Conservation (phyloP, 2,329 filamentous ascomycete genomes). For the Drechslerella stenobrocha region DNA sequence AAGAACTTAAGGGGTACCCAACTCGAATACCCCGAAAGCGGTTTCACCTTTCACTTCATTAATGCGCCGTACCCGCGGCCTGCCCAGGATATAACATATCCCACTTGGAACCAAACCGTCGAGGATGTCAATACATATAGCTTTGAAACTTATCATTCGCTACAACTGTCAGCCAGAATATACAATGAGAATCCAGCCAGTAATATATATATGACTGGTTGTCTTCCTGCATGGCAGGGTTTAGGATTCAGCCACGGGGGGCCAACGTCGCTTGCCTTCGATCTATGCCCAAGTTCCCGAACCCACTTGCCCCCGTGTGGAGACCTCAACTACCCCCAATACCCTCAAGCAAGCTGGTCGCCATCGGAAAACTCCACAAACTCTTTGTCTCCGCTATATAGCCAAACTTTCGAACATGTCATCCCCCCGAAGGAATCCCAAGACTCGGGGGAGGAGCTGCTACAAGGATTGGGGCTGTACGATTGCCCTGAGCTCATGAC, state of each 20-base stretch:
- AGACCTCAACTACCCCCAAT: conserved; percentile 1
- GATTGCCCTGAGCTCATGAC: conserved; percentile 31
- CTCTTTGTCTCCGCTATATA: conserved; percentile 26
- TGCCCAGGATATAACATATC: conserved; percentile 7
- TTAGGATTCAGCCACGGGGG: conserved; percentile 1
- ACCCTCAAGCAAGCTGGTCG: conserved; percentile 18
- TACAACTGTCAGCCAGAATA: conserved; percentile 1
- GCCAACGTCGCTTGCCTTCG: background rate
- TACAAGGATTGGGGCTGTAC: conserved; percentile 36
- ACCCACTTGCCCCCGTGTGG: conserved; percentile 16
- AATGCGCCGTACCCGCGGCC: background rate
- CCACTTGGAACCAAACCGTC: conserved; percentile 8
- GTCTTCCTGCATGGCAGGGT: conserved; percentile 15
- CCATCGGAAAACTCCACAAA: conserved; percentile 26
- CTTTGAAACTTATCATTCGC: conserved; percentile 13
- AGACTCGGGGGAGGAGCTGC: conserved; percentile 14
- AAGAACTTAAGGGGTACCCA: background rate
- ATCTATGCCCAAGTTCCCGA: background rate
- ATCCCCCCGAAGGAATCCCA: background rate
- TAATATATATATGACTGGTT: conserved; percentile 11
- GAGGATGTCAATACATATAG: conserved; percentile 3
- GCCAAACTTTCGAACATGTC: conserved; percentile 1
- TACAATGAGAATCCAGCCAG: conserved; percentile 1
- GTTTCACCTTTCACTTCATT: background rate
- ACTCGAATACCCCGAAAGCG: background rate